Base-by-base conservation (phyloP, 805 yeast genomes). In the Grigorovia humatica region DNA sequence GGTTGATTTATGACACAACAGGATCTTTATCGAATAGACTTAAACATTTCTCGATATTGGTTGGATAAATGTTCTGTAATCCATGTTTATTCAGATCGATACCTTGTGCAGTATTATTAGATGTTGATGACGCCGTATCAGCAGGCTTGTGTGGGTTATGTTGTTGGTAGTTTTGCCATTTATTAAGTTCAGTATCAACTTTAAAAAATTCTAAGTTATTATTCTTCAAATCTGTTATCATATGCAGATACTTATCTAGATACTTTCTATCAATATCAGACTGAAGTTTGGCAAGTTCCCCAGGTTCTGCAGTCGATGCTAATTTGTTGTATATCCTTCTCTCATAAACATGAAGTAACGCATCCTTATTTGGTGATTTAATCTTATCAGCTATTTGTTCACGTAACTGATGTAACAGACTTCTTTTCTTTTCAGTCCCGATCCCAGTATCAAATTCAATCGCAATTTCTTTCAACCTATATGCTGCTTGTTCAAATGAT, bases 381-480 rank as follows among this genome's bases (percentile, higher is more conserved):
- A 62, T 38, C 1, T 23, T 44, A 1, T 54, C 48, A 1, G 56
- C 57, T 6, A 61, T 48, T 9, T 51, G 30, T 2, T 38, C 43
- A 43, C 60, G 50, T 23, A 66, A 48, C 1, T 42, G 27, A n/a
- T 48, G 49, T 40, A 64, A 43, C 12, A 51, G 18, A 9, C 53
- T 43, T 23, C 48, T 32, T 49, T 56, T 62, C 20, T 59, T 59
- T 8, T 51, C 53, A 3, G 32, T 45, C 9, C 46, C 42, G 9
- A 57, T 17, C 1, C 29, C 40, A 1, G 44, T 17, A 45, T 60
- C 64, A 46, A 58, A 56, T 15, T 49, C 50, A 15, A 66, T 57
- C 46, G 61, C 66, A 9, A 61, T 20, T 51, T 66, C 70, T 47
- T 64, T 66, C 19, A 55, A 42, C 18, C 67, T 53, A 49, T 63